A percentile compares a stretch with the other conserved stretches of the same genome.
Conservation (phyloP, 2,329 filamentous ascomycete species). For the Colletotrichum lini region DNA sequence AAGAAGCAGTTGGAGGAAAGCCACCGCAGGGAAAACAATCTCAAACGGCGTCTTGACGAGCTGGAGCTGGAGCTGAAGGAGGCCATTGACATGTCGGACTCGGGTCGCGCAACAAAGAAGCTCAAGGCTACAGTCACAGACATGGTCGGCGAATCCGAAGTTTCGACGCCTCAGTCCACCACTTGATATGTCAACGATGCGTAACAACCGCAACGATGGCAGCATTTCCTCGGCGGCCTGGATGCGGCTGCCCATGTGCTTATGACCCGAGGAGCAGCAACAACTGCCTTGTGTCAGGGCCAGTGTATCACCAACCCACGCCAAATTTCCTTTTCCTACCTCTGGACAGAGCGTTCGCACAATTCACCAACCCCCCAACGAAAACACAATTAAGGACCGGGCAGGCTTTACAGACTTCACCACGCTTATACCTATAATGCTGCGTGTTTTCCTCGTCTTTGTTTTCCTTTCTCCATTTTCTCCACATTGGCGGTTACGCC, state of each 20-base stretch:
- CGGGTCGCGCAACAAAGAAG: constrained; percentile 39
- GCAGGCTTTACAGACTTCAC: constrained; percentile 19
- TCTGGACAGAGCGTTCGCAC: constrained; percentile 16
- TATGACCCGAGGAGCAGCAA: neutral
- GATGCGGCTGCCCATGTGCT: neutral
- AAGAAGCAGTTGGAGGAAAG: constrained; percentile 79
- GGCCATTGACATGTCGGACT: constrained; percentile 33
- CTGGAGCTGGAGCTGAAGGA: constrained; percentile 73
- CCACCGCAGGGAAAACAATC: constrained; percentile 82
- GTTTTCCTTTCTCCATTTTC: neutral
- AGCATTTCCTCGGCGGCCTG: neutral
- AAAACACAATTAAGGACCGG: constrained; percentile 1
- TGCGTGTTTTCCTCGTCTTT: constrained; percentile 29
- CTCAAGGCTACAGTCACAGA: constrained; percentile 36
- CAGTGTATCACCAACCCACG: constrained; percentile 20
- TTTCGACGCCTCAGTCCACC: constrained; percentile 39
- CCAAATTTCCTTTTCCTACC: constrained; percentile 10
- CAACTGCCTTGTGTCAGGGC: neutral
- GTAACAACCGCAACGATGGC: neutral
- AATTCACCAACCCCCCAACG: constrained; percentile 3
- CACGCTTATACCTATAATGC: constrained; percentile 40
- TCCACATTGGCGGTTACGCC: constrained; percentile 2
- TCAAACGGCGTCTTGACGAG: constrained; percentile 87
- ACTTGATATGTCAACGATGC: constrained; percentile 11
- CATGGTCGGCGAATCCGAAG: constrained; percentile 34